Conservation (phyloP, 371 early-diverging fungal genomes). For the Actinomortierella ambigua region DNA sequence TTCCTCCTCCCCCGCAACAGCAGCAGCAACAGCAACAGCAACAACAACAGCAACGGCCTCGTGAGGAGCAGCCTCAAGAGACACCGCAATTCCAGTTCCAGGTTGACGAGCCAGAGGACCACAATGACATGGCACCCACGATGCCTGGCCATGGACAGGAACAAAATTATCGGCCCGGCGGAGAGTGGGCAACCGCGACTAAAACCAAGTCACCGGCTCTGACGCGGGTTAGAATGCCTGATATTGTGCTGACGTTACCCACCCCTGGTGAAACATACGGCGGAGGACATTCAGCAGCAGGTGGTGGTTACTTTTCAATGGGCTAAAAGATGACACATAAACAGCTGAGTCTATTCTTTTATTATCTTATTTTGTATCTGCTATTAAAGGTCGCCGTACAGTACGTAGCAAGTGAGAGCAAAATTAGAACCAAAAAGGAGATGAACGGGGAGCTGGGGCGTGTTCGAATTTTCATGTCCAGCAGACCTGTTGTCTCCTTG, state of each 20-base stretch:
- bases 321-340: too few species aligned
- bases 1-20: not conserved
- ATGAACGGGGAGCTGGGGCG: too few species aligned
- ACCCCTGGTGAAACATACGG: slow-evolving; percentile 20
- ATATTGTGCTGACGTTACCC: slow-evolving; percentile 34
- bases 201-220: not conserved
- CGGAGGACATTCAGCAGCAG: too few species aligned
- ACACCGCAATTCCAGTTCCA: not conserved
- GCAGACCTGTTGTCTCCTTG: too few species aligned
- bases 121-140: not conserved
- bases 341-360: too few species aligned
- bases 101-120: not conserved
- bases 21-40: not conserved
- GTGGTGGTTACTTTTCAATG: too few species aligned
- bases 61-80: not conserved
- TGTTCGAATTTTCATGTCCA: too few species aligned
- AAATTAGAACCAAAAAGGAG: too few species aligned
- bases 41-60: slow-evolving; percentile 5
- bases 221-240: slow-evolving; percentile 14
- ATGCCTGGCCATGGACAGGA: not conserved
- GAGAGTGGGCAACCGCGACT: not conserved
- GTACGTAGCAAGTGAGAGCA: too few species aligned
- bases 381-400: too few species aligned
- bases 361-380: too few species aligned
- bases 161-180: not conserved